These are phyloP conservation scores for Salix brachista DNA, from an alignment of 345 rosid species.

Conservation along the genomic window DNA sequence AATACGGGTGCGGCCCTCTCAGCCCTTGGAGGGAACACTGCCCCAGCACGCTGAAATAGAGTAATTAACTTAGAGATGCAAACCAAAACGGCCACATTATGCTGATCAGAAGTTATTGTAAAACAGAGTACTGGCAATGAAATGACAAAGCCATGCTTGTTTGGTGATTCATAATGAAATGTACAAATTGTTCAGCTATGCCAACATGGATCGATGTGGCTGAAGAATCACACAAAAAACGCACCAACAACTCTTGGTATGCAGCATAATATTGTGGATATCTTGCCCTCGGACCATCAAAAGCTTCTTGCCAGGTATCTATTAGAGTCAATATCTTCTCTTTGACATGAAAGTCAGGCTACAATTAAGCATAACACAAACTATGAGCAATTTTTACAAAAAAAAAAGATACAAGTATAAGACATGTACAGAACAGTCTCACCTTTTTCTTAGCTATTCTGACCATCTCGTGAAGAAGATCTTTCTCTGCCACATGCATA, in stretches of 20 bases:
- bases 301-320: constrained; percentile 99
- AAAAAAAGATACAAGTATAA: constrained; percentile 7
- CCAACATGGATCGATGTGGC: constrained; percentile 12
- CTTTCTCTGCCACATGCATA: constrained; percentile 99
- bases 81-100: not conserved
- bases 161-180: constrained; percentile 7
- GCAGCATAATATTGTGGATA: constrained; percentile 96
- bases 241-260: constrained; percentile 96
- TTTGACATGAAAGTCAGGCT: constrained; percentile 88
- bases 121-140: not conserved
- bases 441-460: constrained; percentile 90
- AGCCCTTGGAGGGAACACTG: constrained; percentile 92
- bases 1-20: constrained; percentile 90
- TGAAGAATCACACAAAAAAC: constrained; percentile 16
- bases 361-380: constrained; percentile 30
- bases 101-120: constrained; percentile 1
- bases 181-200: constrained; percentile 2
- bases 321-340: constrained; percentile 85
- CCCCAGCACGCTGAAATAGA: constrained; percentile 86
- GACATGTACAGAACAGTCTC: constrained; percentile 18
- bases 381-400: constrained; percentile 22
- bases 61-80: constrained; percentile 1
- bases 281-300: constrained; percentile 96
- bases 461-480: constrained; percentile 94
- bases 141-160: not conserved